Conservation (phyloP, 768 basidiomycete genomes). For the Rhizopogon rudus region DNA sequence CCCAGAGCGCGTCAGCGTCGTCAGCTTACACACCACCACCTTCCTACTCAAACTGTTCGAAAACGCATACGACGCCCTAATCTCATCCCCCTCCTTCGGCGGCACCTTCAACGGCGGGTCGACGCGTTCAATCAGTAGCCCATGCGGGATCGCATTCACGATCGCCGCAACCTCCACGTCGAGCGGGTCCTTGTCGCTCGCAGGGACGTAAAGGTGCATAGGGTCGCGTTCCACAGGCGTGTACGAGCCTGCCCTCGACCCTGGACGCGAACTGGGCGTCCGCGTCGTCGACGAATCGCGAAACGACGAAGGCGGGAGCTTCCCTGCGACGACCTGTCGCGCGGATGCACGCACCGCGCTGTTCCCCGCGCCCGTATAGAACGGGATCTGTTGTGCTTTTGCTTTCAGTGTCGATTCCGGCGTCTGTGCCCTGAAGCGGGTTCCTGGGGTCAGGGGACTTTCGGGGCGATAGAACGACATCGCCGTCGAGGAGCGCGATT, state of each 20-base stretch:
- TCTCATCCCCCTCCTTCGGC: conserved; percentile 72
- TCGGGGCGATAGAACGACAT: conserved; percentile 64
- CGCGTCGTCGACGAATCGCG: conserved; percentile 52
- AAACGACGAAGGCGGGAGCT: conserved; percentile 73
- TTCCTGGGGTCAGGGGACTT: conserved; percentile 41
- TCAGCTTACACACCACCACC: conserved; percentile 73
- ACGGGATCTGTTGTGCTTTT: conserved; percentile 53
- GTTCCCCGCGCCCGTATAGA: conserved; percentile 34
- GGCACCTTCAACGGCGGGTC: conserved; percentile 67
- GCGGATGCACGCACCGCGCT: conserved; percentile 32
- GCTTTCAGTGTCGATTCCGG: conserved; percentile 61
- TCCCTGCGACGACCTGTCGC: conserved; percentile 32
- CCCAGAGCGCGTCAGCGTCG: conserved; percentile 64
- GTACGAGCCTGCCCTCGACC: conserved; percentile 59
- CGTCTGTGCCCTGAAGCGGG: conserved; percentile 55
- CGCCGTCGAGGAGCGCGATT: conserved; percentile 66
- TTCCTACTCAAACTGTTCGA: conserved; percentile 69
- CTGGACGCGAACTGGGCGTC: conserved; percentile 53
- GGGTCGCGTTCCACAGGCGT: conserved; percentile 56
- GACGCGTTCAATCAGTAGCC: conserved; percentile 71
- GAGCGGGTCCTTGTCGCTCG: conserved; percentile 71
- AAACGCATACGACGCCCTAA: conserved; percentile 81
- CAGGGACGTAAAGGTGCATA: conserved; percentile 58
- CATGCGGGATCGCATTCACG: conserved; percentile 74
- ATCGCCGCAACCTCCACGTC: conserved; percentile 74